Evolutionary conservation across 1,284 basidiomycete species (phyloP).

Genomic region (Puccinia coronata): DNA sequence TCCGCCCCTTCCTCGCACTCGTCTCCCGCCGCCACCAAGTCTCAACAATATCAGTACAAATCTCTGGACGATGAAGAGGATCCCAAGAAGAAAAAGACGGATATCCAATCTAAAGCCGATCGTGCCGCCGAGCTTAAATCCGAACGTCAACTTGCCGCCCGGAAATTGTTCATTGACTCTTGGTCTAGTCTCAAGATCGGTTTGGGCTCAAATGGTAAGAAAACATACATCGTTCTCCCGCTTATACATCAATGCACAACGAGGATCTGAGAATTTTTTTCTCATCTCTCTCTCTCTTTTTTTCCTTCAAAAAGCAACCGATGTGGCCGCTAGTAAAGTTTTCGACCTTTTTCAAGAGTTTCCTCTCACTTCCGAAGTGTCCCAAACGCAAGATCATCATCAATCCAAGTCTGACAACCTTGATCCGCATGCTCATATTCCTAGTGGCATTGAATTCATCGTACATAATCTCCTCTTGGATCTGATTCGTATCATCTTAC

Average conservation of each 20-base stretch:
- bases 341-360: constrained; percentile 46
- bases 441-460: constrained; percentile 27
- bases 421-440: neutral
- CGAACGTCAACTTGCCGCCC: neutral
- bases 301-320: constrained; percentile 5
- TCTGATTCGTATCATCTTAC: constrained; percentile 31
- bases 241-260: neutral
- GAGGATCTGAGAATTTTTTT: neutral
- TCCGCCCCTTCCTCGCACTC: neutral
- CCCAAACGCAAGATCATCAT: too few relatives aligned
- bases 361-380: too few relatives aligned
- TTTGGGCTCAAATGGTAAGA: constrained; percentile 43
- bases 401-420: too few relatives aligned
- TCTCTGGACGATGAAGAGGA: constrained; percentile 3
- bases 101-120: neutral
- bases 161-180: constrained; percentile 24
- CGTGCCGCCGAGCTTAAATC: neutral
- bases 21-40: neutral
- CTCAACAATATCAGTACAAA: neutral
- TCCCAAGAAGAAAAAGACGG: neutral
- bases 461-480: constrained; percentile 40
- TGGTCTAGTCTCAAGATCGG: constrained; percentile 42
- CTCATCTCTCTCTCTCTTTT: neutral
- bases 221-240: neutral
- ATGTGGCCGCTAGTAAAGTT: constrained; percentile 32